Base-by-base conservation (phyloP, 345 rosid species). In the Salix exigua region DNA sequence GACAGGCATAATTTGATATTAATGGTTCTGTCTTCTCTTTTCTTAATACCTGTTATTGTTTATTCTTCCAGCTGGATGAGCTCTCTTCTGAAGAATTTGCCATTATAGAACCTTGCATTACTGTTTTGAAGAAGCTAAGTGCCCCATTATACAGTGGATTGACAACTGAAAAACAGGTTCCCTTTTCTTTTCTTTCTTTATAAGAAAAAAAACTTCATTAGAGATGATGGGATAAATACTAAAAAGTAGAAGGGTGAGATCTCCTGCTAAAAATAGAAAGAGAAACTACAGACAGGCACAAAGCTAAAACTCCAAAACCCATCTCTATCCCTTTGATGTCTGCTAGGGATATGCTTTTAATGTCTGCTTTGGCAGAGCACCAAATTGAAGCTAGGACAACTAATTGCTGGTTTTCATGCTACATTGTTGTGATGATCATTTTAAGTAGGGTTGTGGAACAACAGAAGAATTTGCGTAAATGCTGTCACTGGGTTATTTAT, bases 111-210 rank as follows among this genome's bases (percentile, higher is more conserved):
- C 98, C 98, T 64, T 89, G 92, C 73, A 73, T 89, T 26, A 80
- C 89, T 61, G 90, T 92, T 76, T 80, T 96, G 85, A 87, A 83
- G 79, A 91, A 90, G 72, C 77, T 93, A 78, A 89, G 77, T 80
- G 81, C 66, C 82, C 85, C 78, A 77, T 81, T 85, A 68, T 92
- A 86, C 82, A 58, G 68, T 71, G 82, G 80, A 30, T 79, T 93
- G 86, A 75, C 78, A 62, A 48, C 83, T 69, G 91, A 92, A 64
- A 83, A 82, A 78, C 97, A 96, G 99, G 99, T 96, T 51, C 77
- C 68, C 35, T 77, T 74, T 73, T 73, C 69, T 3, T 12, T 23
- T 8, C 25, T 62, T 25, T 28, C 25, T 13, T 62, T 62, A 0
- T 23, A 46, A 46, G 51, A 44, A 46, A 46, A 12, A 16, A 1